A percentile compares a stretch with the other conserved stretches of the same genome.
Evolutionary conservation across 352 stramenopile species (phyloP).

Genomic region (Phytophthora sojae): DNA sequence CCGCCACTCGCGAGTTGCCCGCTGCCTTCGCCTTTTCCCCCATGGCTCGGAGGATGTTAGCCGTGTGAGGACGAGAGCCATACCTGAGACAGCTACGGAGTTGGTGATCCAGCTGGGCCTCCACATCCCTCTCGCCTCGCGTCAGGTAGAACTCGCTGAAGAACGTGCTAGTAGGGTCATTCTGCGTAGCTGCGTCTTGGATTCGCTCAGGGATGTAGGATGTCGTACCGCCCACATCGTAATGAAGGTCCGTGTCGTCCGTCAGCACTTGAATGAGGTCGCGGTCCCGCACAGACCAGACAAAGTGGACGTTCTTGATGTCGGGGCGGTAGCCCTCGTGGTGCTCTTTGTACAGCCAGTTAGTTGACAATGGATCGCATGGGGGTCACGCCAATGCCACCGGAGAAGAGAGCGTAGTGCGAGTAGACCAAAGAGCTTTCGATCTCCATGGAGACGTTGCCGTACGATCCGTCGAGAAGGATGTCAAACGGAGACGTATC

Average conservation of each 20-base stretch:
- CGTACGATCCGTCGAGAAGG: too few species aligned
- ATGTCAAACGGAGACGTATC: too few species aligned
- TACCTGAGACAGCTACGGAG: background rate
- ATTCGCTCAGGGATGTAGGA: constrained; percentile 46
- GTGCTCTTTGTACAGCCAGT: too few species aligned
- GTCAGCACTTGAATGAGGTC: background rate
- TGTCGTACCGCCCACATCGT: constrained; percentile 20
- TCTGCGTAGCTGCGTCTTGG: background rate
- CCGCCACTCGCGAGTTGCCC: background rate
- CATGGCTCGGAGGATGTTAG: background rate
- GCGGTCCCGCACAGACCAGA: background rate
- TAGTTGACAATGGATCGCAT: too few species aligned
- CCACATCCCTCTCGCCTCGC: background rate
- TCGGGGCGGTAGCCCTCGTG: too few species aligned
- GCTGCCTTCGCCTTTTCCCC: background rate
- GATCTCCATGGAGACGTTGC: too few species aligned
- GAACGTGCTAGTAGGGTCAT: background rate
- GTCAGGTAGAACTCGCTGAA: background rate
- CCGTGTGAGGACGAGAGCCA: background rate
- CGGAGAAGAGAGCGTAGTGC: too few species aligned
- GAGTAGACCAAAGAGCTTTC: too few species aligned
- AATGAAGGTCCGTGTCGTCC: background rate
- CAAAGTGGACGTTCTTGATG: background rate
- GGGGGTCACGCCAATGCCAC: too few species aligned
- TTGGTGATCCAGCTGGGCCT: background rate